Base-by-base conservation (phyloP, 148 eudicot species). In the Diospyros kaki region DNA sequence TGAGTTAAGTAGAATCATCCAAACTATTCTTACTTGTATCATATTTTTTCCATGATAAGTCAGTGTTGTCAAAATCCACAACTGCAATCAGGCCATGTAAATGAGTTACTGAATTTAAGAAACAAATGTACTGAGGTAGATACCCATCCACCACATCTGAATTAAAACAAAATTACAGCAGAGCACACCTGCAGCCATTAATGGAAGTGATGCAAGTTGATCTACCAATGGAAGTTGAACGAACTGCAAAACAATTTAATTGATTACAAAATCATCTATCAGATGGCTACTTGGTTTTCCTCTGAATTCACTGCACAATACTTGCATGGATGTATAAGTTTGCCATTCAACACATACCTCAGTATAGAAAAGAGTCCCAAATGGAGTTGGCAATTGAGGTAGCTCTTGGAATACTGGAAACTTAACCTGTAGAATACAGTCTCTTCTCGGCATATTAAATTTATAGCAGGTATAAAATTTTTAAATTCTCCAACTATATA, bases 31-130 rank as follows among this genome's bases (percentile, higher is more conserved):
- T 84, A 89, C 93, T 77, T 76, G 87, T 73, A 70, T 91, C 96
- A 73, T 91, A 91, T 69, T 83, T 91, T 79, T 80, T 83, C 96
- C 96, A 91, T 55, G 96, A 84, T 53, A 72, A 13, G 71, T 91
- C 96, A 39, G 87, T 91, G 79, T 86, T 86, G 84, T 91, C 93
- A 75, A 91, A 91, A 77, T 89, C 96, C 50, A 91, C 78, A 61
- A 86, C 96, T 91, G 88, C 83, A 80, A 75, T 60, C 43, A 53
- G 73, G 65, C 55, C 12, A 28, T n/a, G 53, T 3, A 45, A 5
- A 56, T 59, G 14, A 43, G 42, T 56, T 2, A 1, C 41, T 55
- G 38, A 82, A 44, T 50, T 28, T 12, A 53, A 62, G 6, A 55
- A 18, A 2, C 8, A 44, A 18, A 45, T 6, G 63, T 2, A 68